Conservation (phyloP, 805 yeast species). For the Candida vaughaniae region DNA sequence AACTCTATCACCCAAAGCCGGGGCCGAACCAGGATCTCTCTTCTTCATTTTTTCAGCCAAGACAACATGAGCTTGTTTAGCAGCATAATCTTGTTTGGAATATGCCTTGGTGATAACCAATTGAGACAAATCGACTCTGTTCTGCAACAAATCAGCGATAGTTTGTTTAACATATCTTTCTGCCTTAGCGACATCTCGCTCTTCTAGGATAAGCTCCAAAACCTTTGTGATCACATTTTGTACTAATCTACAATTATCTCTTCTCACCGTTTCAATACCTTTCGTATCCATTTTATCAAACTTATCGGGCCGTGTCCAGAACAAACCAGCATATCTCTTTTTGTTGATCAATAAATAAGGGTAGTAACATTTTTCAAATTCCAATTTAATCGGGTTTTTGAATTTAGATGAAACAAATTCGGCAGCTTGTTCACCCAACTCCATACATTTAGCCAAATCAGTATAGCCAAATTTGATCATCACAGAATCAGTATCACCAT, state of each 20-base stretch:
- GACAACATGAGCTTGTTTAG: conserved; percentile 96
- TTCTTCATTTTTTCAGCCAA: conserved; percentile 93
- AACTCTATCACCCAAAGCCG: conserved; percentile 95
- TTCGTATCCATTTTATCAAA: conserved; percentile 97
- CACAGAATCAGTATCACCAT: conserved; percentile 99
- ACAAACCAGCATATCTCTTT: conserved; percentile 95
- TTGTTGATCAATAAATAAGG: conserved; percentile 94
- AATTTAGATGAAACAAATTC: conserved; percentile 76
- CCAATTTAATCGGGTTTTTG: conserved; percentile 85
- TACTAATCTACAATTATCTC: conserved; percentile 95
- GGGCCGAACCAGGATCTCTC: conserved; percentile 97
- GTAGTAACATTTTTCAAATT: conserved; percentile 93
- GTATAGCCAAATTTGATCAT: conserved; percentile 94
- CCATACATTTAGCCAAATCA: conserved; percentile 83
- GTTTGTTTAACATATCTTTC: conserved; percentile 80
- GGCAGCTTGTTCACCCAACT: conserved; percentile 93
- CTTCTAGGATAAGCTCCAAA: conserved; percentile 78
- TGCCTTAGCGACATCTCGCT: conserved; percentile 83
- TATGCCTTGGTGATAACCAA: conserved; percentile 91
- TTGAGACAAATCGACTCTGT: conserved; percentile 88
- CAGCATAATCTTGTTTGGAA: conserved; percentile 86
- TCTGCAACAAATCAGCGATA: conserved; percentile 86
- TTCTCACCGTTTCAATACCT: conserved; percentile 96
- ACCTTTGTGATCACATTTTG: conserved; percentile 94
- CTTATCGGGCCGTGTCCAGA: conserved; percentile 91